These are phyloP conservation scores for Suillus decipiens DNA, from an alignment of 768 basidiomycete genomes.

Conservation along the genomic window DNA sequence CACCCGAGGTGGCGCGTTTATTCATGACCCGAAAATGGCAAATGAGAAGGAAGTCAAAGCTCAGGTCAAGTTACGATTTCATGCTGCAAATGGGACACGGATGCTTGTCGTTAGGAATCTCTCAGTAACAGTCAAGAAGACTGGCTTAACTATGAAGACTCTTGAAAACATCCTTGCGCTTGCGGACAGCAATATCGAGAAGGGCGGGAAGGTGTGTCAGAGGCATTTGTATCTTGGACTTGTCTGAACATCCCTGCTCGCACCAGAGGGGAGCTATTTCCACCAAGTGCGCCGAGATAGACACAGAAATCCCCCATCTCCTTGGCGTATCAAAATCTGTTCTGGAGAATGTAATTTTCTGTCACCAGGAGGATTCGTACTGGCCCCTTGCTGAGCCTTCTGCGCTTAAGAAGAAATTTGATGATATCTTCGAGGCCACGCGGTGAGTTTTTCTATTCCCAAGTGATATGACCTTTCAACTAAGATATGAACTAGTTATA, in stretches of 20 bases:
- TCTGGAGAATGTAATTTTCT: conserved; percentile 98
- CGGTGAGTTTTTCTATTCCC: conserved; percentile 48
- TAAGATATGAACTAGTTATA: conserved; percentile 62
- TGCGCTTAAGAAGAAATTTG: conserved; percentile 96
- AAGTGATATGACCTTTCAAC: not conserved
- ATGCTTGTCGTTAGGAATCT: conserved; percentile 92
- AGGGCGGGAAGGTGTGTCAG: conserved; percentile 70
- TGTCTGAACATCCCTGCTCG: not conserved
- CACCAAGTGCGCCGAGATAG: conserved; percentile 97
- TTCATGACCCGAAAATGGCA: conserved; percentile 99
- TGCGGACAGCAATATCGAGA: conserved; percentile 64
- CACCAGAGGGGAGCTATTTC: conserved; percentile 84
- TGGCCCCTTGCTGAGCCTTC: conserved; percentile 96
- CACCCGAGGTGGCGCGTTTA: conserved; percentile 96
- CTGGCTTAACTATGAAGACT: conserved; percentile 94
- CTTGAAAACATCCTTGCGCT: conserved; percentile 86
- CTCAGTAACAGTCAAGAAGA: conserved; percentile 93
- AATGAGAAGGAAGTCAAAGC: conserved; percentile 99
- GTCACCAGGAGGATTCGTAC: conserved; percentile 98
- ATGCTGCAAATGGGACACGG: conserved; percentile 82
- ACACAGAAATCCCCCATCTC: conserved; percentile 88
- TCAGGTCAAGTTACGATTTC: conserved; percentile 93
- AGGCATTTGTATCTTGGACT: not conserved
- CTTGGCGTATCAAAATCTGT: conserved; percentile 98
- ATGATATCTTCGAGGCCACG: conserved; percentile 99